Evolutionary conservation across 352 stramenopile species (phyloP).

Genomic region (Phytophthora capsici): DNA sequence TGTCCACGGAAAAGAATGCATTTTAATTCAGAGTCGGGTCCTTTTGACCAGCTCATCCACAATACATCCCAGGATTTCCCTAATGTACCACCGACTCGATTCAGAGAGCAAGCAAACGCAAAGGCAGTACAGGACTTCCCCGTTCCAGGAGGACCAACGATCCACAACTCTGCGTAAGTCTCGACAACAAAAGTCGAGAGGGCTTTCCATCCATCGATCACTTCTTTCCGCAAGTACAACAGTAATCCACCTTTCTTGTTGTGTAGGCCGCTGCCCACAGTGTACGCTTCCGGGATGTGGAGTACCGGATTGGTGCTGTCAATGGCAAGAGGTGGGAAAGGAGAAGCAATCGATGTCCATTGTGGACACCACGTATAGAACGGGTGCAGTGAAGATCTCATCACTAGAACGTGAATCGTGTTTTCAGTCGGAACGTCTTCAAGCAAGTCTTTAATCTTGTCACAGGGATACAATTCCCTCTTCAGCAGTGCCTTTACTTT

Average conservation of each 20-base stretch:
- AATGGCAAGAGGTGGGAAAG: too few relatives aligned
- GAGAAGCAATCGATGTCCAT: too few relatives aligned
- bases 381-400: too few relatives aligned
- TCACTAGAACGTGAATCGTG: too few relatives aligned
- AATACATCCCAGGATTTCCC: neutral
- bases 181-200: neutral
- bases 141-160: slow-evolving; percentile 14
- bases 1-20: slow-evolving; percentile 13
- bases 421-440: too few relatives aligned
- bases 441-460: too few relatives aligned
- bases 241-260: neutral
- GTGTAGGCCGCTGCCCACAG: slow-evolving; percentile 1
- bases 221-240: neutral
- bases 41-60: slow-evolving; percentile 11
- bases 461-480: too few relatives aligned
- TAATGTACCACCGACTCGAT: neutral
- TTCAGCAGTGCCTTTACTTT: too few relatives aligned
- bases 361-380: too few relatives aligned
- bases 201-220: neutral
- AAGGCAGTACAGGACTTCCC: slow-evolving; percentile 17
- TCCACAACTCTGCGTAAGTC: slow-evolving; percentile 9
- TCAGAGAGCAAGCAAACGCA: slow-evolving; percentile 20
- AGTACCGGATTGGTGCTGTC: neutral
- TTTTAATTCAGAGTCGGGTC: neutral
- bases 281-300: slow-evolving; percentile 6